Base-by-base conservation (phyloP, 2,329 filamentous ascomycete species). In the Cadophora sp. region DNA sequence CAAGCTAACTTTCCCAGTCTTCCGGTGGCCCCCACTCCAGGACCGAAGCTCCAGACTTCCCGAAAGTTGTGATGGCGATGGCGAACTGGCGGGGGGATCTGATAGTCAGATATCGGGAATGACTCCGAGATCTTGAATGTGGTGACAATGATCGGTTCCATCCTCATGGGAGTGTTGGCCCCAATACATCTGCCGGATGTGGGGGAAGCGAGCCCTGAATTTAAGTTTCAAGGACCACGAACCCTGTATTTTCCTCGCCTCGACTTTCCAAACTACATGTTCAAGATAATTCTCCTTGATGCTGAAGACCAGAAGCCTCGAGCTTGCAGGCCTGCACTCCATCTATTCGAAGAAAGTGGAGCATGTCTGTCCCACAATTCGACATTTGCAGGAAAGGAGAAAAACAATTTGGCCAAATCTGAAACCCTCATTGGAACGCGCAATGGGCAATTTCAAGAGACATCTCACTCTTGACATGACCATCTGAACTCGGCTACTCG, bases 81-180 rank as follows among this genome's bases (percentile, higher is more conserved):
- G 34, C 34, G 34, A 37, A 40, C 55, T 58, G 55, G 56, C 31
- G 56, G 56, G 56, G 56, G 31, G 34, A 24, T 59, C 34, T 59
- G 55, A n/a, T 43, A 43, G 29, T 5, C 19, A 43, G 12, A 59
- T 40, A 11, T 16, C 34, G 31, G 31, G 14, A 59, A 34, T 43
- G n/a, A 59, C 22, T 37, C 34, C 22, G 31, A 59, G 34, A 40
- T 27, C 31, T 11, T 59, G 34, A 24, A 34, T 19, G 22, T 14
- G 24, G 56, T 55, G 26, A 14, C 26, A 43, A 7, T 24, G 31
- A 26, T 40, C 22, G 12, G 37, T 22, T 14, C 34, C 56, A 43
- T 43, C 34, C 16, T 59, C 11, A n/a, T 26, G 55, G 55, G 56
- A 16, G 37, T 26, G 22, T 31, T 43, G 14, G 11, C 31, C 9